Evolutionary conservation across 1,139 yeast species (phyloP).

Genomic region (Ogataea hybrid): DNA sequence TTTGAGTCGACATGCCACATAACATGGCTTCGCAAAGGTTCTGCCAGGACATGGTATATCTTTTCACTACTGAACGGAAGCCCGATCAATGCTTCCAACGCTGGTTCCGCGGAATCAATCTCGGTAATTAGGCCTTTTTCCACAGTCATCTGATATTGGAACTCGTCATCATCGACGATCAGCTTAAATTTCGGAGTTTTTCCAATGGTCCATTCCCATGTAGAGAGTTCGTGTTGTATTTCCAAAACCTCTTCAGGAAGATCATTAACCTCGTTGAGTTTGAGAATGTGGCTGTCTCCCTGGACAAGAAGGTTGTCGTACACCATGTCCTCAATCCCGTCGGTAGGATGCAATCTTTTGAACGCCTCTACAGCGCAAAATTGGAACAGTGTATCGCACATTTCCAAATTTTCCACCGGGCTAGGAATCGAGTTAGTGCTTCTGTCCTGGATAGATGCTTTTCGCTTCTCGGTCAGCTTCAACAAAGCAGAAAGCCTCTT

Average conservation of each 20-base stretch:
- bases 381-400: conserved; percentile 47
- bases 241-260: conserved; percentile 48
- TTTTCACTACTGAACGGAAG: conserved; percentile 19
- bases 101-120: conserved; percentile 17
- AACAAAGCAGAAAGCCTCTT: conserved; percentile 56
- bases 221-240: conserved; percentile 43
- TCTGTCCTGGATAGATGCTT: conserved; percentile 44
- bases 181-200: conserved; percentile 51
- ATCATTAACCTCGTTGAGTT: conserved; percentile 28
- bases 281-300: conserved; percentile 19
- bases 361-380: conserved; percentile 48
- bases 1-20: conserved; percentile 29
- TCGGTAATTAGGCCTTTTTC: conserved; percentile 22
- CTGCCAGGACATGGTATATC: conserved; percentile 10
- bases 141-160: conserved; percentile 17
- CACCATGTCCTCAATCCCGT: conserved; percentile 18
- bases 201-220: conserved; percentile 75
- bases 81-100: conserved; percentile 3
- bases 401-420: conserved; percentile 63
- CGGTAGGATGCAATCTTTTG: conserved; percentile 34
- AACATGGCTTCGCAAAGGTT: conserved; percentile 14
- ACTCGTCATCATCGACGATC: conserved; percentile 12
- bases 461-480: conserved; percentile 30
- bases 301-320: conserved; percentile 16
- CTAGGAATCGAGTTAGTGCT: conserved; percentile 79